Evolutionary conservation across 805 yeast species (phyloP).

Genomic region (Metschnikowia amazonensis): DNA sequence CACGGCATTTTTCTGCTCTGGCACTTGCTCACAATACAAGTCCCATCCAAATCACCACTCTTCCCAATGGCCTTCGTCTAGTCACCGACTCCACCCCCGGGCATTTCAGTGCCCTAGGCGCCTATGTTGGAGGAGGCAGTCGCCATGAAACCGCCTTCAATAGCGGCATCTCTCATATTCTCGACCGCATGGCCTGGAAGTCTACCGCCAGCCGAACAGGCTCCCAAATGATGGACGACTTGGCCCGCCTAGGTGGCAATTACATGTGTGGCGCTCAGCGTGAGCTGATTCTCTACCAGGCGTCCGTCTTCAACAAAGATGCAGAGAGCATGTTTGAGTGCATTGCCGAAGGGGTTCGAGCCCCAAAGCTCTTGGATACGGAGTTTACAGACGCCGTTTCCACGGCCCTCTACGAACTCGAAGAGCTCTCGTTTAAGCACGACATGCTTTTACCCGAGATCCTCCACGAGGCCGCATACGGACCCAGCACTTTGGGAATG

Average conservation of each 20-base stretch:
- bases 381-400: constrained; percentile 72
- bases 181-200: constrained; percentile 83
- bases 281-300: constrained; percentile 90
- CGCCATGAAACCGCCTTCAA: constrained; percentile 61
- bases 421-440: constrained; percentile 77
- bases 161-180: constrained; percentile 76
- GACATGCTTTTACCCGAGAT: constrained; percentile 86
- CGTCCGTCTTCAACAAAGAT: constrained; percentile 86
- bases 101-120: constrained; percentile 86
- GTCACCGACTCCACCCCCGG: constrained; percentile 85
- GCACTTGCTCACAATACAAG: not conserved
- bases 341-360: constrained; percentile 71
- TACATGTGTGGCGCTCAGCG: constrained; percentile 90
- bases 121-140: constrained; percentile 88
- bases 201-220: constrained; percentile 59
- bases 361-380: constrained; percentile 61
- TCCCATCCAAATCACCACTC: constrained; percentile 33
- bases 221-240: constrained; percentile 64
- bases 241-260: constrained; percentile 87
- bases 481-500: constrained; percentile 70
- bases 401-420: constrained; percentile 76
- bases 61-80: constrained; percentile 75
- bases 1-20: not conserved
- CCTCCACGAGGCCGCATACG: constrained; percentile 80
- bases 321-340: constrained; percentile 73